phyloP scores from a whole-genome alignment of 768 basidiomycete species.

The Xerocomellus dryophilus region DNA sequence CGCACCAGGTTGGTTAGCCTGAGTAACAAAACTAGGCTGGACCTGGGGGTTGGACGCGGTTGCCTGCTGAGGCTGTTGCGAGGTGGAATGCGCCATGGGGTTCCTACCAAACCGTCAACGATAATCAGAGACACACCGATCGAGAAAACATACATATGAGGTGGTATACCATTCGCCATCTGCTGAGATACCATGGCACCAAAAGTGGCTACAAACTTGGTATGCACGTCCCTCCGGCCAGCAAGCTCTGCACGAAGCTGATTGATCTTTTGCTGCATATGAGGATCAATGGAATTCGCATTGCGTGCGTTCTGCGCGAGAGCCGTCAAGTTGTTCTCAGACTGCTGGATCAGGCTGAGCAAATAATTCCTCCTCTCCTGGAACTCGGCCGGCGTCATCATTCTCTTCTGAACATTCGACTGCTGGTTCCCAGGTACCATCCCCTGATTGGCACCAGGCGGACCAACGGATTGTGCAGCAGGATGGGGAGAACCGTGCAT shows the following conservation, averaged over 20 bases:
- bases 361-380: constrained; percentile 23
- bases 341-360: constrained; percentile 3
- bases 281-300: constrained; percentile 18
- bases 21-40: constrained; percentile 23
- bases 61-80: constrained; percentile 20
- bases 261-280: constrained; percentile 13
- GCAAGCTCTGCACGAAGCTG: constrained; percentile 22
- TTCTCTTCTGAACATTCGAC: constrained; percentile 26
- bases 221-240: constrained; percentile 39
- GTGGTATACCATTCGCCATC: constrained; percentile 21
- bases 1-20: constrained; percentile 10
- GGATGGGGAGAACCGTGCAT: constrained; percentile 52
- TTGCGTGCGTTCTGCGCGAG: constrained; percentile 12
- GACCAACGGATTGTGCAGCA: constrained; percentile 20
- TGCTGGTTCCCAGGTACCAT: constrained; percentile 21
- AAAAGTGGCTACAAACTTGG: constrained; percentile 34
- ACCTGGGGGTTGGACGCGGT: constrained; percentile 12
- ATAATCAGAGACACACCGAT: not conserved
- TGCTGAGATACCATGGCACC: constrained; percentile 26
- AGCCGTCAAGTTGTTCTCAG: constrained; percentile 11
- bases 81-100: constrained; percentile 12
- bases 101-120: constrained; percentile 20
- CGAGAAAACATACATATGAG: constrained; percentile 35
- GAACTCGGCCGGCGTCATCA: constrained; percentile 20
- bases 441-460: constrained; percentile 21